phyloP scores from a whole-genome alignment of 1,284 basidiomycete genomes.

The Anthracocystis walkeri region DNA sequence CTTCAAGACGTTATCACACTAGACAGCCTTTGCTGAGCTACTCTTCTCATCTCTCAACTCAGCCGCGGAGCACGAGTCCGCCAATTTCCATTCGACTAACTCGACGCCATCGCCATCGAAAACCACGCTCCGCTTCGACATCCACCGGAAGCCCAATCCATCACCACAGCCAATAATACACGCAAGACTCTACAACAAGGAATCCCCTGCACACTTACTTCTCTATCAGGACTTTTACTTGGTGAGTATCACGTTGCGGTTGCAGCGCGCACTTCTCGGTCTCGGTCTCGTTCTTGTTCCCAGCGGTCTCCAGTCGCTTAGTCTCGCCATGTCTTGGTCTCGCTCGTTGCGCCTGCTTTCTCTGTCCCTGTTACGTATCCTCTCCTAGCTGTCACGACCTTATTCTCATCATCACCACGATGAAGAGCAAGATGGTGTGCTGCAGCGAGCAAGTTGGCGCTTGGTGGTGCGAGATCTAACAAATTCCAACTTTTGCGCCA shows the following conservation, averaged over 20 bases:
- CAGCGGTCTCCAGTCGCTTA: neutral
- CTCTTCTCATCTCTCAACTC: neutral
- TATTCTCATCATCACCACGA: neutral
- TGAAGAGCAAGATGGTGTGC: neutral
- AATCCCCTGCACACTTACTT: too few relatives aligned
- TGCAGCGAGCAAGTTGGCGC: neutral
- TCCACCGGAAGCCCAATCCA: neutral
- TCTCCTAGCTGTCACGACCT: neutral
- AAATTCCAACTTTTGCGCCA: neutral
- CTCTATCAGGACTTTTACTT: neutral
- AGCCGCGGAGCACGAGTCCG: neutral
- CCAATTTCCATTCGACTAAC: neutral
- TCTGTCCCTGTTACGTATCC: neutral
- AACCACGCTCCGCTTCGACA: neutral
- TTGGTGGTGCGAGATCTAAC: neutral
- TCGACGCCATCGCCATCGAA: neutral
- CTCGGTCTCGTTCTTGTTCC: neutral
- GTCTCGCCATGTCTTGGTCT: neutral
- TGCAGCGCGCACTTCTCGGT: too few relatives aligned
- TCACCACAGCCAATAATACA: neutral
- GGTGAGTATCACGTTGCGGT: neutral
- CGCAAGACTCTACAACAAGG: neutral
- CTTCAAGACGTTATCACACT: conserved; percentile 8
- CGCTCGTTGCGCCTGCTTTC: neutral
- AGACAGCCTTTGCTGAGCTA: neutral